Conservation (phyloP, 768 basidiomycete species). For the Hygrophoropsis aurantiaca region DNA sequence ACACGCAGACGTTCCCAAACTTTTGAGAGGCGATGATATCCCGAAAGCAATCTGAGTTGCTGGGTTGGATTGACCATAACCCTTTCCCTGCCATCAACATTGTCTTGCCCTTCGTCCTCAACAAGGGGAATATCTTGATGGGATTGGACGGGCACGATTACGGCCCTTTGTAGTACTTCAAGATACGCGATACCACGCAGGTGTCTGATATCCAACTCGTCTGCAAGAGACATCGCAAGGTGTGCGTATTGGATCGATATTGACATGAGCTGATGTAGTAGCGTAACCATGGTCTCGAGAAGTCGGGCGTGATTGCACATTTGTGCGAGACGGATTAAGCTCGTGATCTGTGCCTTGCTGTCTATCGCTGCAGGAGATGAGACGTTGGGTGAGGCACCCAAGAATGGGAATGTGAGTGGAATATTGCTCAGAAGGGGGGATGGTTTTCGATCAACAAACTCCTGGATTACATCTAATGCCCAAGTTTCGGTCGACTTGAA, state of each 20-base stretch:
- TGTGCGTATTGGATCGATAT: conserved; percentile 66
- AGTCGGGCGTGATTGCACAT: conserved; percentile 62
- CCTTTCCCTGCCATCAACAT: conserved; percentile 40
- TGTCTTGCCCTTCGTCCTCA: conserved; percentile 33
- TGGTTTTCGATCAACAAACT: conserved; percentile 59
- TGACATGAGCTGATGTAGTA: conserved; percentile 62
- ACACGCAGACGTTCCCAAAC: conserved; percentile 66
- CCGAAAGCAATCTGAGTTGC: conserved; percentile 64
- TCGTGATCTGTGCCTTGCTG: conserved; percentile 50
- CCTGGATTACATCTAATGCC: conserved; percentile 73
- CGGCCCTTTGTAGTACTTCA: conserved; percentile 68
- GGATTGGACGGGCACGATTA: conserved; percentile 22
- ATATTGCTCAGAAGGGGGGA: conserved; percentile 49
- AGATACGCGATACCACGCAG: conserved; percentile 69
- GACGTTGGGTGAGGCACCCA: conserved; percentile 14
- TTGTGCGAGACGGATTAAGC: conserved; percentile 65
- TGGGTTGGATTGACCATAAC: conserved; percentile 58
- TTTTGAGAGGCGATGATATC: conserved; percentile 66
- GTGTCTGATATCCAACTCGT: conserved; percentile 61
- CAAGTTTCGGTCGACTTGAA: conserved; percentile 75
- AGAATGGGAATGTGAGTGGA: conserved; percentile 28
- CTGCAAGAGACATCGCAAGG: conserved; percentile 70
- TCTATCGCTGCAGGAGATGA: conserved; percentile 38
- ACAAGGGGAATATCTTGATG: conserved; percentile 11
- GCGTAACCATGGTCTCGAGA: conserved; percentile 55